Percentiles rank a stretch among this genome's conserved stretches.
Conservation (phyloP, 345 rosid species). For the Ceriops decandra region DNA sequence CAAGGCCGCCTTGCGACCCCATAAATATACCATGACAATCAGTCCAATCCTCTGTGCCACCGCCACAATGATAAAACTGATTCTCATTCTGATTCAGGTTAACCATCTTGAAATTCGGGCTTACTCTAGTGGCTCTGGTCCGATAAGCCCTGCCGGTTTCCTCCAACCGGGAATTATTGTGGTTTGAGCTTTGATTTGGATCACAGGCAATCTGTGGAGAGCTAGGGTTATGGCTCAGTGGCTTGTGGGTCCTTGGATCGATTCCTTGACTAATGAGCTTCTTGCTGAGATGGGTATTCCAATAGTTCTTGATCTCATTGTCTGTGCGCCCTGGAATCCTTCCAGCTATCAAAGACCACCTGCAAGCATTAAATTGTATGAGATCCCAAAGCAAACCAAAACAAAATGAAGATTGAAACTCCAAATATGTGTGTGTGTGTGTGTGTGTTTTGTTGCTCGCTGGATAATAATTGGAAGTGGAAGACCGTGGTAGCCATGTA, state of each 20-base stretch:
- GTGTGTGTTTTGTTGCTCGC: too few relatives aligned
- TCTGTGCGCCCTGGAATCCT: conserved; percentile 30
- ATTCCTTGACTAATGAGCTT: conserved; percentile 31
- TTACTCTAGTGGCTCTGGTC: conserved; percentile 10
- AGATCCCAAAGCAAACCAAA: not conserved
- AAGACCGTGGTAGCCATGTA: too few relatives aligned
- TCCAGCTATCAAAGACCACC: conserved; percentile 31
- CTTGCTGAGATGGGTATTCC: conserved; percentile 30
- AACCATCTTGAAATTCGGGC: not conserved
- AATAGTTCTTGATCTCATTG: conserved; percentile 29
- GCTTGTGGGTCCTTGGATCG: conserved; percentile 29
- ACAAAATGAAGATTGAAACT: too few relatives aligned
- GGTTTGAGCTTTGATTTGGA: not conserved
- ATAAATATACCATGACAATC: conserved; percentile 6
- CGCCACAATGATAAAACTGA: not conserved
- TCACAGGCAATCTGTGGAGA: not conserved
- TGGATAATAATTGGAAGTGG: too few relatives aligned
- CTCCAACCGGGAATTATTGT: conserved; percentile 1
- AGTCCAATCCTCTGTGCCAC: conserved; percentile 3
- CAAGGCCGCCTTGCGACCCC: conserved; percentile 16
- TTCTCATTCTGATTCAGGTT: conserved; percentile 2
- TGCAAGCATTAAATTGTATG: not conserved
- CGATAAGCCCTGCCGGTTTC: conserved; percentile 5
- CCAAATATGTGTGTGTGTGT: too few relatives aligned
- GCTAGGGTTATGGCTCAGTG: conserved; percentile 10